These are phyloP conservation scores for Pseudohalonectria lignicola DNA, from an alignment of 2,329 filamentous ascomycete genomes.

Conservation along the genomic window DNA sequence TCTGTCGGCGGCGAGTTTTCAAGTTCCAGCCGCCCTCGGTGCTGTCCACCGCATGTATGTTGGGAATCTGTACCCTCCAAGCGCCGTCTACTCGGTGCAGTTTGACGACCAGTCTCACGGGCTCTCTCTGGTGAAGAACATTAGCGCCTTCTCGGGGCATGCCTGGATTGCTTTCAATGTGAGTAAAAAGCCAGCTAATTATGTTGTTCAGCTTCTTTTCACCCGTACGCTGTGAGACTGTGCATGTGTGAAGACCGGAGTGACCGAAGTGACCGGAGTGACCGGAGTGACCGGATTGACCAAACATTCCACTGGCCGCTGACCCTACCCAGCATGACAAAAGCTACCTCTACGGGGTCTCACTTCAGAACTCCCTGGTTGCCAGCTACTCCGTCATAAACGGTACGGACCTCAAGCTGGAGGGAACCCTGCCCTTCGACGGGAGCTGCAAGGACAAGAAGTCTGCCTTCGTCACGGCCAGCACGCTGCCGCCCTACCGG, in stretches of 20 bases:
- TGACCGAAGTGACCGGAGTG: too few relatives aligned
- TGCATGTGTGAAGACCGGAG: too few relatives aligned
- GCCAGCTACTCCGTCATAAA: conserved; percentile 7
- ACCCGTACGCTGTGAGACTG: background rate
- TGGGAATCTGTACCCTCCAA: conserved; percentile 54
- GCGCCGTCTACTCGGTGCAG: conserved; percentile 53
- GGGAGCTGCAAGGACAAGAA: conserved; percentile 6
- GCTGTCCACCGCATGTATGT: conserved; percentile 51
- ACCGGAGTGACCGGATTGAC: too few relatives aligned
- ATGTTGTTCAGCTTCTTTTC: too few relatives aligned
- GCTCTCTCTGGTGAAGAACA: conserved; percentile 44
- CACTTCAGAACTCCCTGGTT: conserved; percentile 3
- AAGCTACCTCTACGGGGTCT: conserved; percentile 9
- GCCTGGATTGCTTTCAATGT: conserved; percentile 11
- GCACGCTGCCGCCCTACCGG: conserved; percentile 4
- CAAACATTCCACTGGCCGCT: too few relatives aligned
- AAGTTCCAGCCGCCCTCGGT: too few relatives aligned
- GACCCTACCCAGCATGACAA: conserved; percentile 8
- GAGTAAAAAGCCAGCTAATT: too few relatives aligned
- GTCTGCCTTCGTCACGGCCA: conserved; percentile 8
- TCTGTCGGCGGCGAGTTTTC: too few relatives aligned
- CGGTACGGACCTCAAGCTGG: conserved; percentile 4
- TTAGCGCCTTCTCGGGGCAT: conserved; percentile 7
- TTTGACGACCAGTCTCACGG: conserved; percentile 53
- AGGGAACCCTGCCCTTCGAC: conserved; percentile 1